phyloP scores from a whole-genome alignment of 176 grass and related monocot genomes.

The Lolium perenne region DNA sequence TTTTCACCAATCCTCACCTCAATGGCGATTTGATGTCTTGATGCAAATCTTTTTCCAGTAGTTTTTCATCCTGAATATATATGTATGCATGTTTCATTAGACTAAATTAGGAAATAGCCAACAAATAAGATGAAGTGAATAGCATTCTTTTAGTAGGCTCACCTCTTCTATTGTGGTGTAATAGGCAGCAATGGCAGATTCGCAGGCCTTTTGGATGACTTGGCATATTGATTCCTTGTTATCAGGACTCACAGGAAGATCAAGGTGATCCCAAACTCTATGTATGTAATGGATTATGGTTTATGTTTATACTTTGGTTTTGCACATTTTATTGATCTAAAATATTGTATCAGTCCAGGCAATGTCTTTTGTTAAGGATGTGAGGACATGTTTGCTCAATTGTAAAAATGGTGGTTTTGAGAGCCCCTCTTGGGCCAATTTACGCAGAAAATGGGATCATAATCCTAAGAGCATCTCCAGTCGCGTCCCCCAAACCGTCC shows the following conservation, averaged over 20 bases:
- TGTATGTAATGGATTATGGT: too few species aligned
- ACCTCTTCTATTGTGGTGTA: slow-evolving; percentile 88
- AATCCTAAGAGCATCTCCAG: too few species aligned
- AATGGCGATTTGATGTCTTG: slow-evolving; percentile 66
- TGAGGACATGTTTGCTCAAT: too few species aligned
- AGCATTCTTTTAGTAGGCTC: neutral
- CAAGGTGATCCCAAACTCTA: slow-evolving; percentile 76
- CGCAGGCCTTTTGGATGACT: slow-evolving; percentile 81
- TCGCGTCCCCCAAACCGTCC: too few species aligned
- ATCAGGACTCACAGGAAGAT: slow-evolving; percentile 80
- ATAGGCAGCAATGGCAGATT: slow-evolving; percentile 75
- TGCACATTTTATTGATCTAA: too few species aligned
- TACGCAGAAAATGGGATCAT: too few species aligned
- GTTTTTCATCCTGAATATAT: slow-evolving; percentile 77
- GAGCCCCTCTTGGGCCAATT: too few species aligned
- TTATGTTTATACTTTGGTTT: too few species aligned
- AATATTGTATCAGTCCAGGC: too few species aligned
- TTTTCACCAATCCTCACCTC: slow-evolving; percentile 82
- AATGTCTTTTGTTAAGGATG: too few species aligned
- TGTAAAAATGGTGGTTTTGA: too few species aligned
- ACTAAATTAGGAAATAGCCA: slow-evolving; percentile 32
- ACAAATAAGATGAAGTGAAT: slow-evolving; percentile 35
- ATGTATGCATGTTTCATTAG: slow-evolving; percentile 27
- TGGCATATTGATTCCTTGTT: slow-evolving; percentile 92
- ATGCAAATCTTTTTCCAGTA: slow-evolving; percentile 55